Evolutionary conservation across 495 filamentous ascomycete species (phyloP).

Genomic region (Echria macrotheca): DNA sequence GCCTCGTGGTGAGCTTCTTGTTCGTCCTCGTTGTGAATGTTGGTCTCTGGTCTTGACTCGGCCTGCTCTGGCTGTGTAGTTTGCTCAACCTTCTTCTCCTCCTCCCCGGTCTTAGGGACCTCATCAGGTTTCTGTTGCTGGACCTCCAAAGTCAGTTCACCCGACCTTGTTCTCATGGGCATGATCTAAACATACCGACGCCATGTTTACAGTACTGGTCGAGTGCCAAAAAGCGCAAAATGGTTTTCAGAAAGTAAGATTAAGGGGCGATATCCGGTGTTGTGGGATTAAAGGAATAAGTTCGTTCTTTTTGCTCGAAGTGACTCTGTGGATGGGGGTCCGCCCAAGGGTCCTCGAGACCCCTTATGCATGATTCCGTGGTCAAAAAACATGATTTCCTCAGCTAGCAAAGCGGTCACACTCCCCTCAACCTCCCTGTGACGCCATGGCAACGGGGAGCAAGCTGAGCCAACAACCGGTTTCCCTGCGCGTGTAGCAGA

Average conservation of each 20-base stretch:
- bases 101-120: conserved; percentile 14
- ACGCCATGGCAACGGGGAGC: conserved; percentile 20
- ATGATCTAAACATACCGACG: conserved; percentile 26
- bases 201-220: conserved; percentile 15
- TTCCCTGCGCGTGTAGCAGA: background rate
- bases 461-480: conserved; percentile 4
- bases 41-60: conserved; percentile 1
- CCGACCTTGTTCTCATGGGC: too few relatives aligned
- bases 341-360: conserved; percentile 14
- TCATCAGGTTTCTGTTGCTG: conserved; percentile 16
- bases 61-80: conserved; percentile 8
- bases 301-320: too few relatives aligned
- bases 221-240: too few relatives aligned
- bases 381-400: conserved; percentile 20
- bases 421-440: too few relatives aligned
- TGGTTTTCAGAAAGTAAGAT: too few relatives aligned
- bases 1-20: conserved; percentile 8
- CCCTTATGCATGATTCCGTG: conserved; percentile 20
- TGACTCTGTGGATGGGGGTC: too few relatives aligned
- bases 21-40: conserved; percentile 1
- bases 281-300: conserved; percentile 16
- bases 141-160: too few relatives aligned
- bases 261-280: conserved; percentile 4
- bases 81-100: conserved; percentile 14
- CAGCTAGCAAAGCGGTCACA: too few relatives aligned